Percentiles rank a stretch among this genome's conserved stretches.
Evolutionary conservation across 192 early-diverging fungal genomes (phyloP).

Genomic region (Chytriomyces hyalinus): DNA sequence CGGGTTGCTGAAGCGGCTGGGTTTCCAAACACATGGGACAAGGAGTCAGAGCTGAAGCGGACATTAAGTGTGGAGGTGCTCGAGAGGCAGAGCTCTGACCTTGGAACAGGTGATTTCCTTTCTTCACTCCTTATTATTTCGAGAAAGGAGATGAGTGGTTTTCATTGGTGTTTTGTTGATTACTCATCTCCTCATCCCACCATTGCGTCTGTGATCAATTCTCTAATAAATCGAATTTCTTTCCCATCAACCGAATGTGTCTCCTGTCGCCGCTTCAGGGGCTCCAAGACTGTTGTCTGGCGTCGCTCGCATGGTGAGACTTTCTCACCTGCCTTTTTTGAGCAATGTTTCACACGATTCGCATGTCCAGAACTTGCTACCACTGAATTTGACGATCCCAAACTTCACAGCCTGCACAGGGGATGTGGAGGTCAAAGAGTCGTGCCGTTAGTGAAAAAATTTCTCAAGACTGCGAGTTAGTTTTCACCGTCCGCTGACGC

Average conservation of each 20-base stretch:
- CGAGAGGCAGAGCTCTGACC: too few species aligned
- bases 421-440: constrained; percentile 23
- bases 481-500: not conserved
- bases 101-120: too few species aligned
- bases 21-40: constrained; percentile 25
- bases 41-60: not conserved
- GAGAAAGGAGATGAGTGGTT: too few species aligned
- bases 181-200: too few species aligned
- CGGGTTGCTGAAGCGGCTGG: constrained; percentile 67
- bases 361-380: constrained; percentile 15
- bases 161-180: too few species aligned
- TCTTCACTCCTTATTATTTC: too few species aligned
- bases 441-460: constrained; percentile 17
- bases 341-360: not conserved
- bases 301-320: too few species aligned
- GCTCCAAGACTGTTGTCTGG: too few species aligned
- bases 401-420: constrained; percentile 23
- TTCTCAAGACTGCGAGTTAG: not conserved
- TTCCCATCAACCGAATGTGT: too few species aligned
- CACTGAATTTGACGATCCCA: constrained; percentile 43
- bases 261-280: too few species aligned
- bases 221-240: too few species aligned
- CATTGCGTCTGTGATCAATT: too few species aligned
- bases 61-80: not conserved
- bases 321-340: not conserved